A percentile compares a stretch with the other conserved stretches of the same genome.
phyloP scores from a whole-genome alignment of 1,284 basidiomycete genomes.

The Irpex lacteus region DNA sequence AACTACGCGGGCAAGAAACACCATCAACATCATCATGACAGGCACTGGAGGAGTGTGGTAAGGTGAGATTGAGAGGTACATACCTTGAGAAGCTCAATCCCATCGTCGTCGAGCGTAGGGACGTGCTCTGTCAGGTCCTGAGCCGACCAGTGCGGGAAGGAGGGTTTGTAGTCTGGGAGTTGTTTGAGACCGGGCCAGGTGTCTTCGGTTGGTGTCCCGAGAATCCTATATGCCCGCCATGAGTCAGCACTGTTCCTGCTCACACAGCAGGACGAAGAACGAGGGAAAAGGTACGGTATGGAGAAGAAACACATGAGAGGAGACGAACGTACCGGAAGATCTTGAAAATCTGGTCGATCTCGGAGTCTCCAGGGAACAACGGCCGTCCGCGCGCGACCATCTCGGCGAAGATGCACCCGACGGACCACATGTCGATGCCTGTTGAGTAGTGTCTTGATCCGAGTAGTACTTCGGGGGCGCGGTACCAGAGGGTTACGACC shows the following conservation, averaged over 20 bases:
- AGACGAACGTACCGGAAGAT: slow-evolving; percentile 79
- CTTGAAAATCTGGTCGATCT: slow-evolving; percentile 99
- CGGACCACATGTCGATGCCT: slow-evolving; percentile 98
- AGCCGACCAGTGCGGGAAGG: slow-evolving; percentile 92
- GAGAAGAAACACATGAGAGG: no score
- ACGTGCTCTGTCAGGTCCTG: slow-evolving; percentile 71
- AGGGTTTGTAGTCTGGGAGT: slow-evolving; percentile 94
- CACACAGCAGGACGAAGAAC: no score
- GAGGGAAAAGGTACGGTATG: no score
- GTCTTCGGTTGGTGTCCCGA: slow-evolving; percentile 71
- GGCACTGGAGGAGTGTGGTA: neutral
- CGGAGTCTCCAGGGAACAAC: slow-evolving; percentile 96
- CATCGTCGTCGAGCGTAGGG: slow-evolving; percentile 65
- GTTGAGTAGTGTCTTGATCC: slow-evolving; percentile 96
- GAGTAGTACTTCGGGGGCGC: slow-evolving; percentile 94
- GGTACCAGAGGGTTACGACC: slow-evolving; percentile 99
- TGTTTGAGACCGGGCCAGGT: slow-evolving; percentile 89
- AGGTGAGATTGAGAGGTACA: slow-evolving; percentile 19
- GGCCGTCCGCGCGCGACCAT: slow-evolving; percentile 89
- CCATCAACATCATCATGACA: neutral
- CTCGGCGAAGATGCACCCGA: slow-evolving; percentile 93
- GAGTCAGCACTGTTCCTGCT: neutral
- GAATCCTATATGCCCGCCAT: neutral
- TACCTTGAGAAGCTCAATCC: slow-evolving; percentile 79
- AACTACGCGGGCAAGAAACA: slow-evolving; percentile 42